Base-by-base conservation (phyloP, 2,329 filamentous ascomycete species). In the Calonectria ilicicola region DNA sequence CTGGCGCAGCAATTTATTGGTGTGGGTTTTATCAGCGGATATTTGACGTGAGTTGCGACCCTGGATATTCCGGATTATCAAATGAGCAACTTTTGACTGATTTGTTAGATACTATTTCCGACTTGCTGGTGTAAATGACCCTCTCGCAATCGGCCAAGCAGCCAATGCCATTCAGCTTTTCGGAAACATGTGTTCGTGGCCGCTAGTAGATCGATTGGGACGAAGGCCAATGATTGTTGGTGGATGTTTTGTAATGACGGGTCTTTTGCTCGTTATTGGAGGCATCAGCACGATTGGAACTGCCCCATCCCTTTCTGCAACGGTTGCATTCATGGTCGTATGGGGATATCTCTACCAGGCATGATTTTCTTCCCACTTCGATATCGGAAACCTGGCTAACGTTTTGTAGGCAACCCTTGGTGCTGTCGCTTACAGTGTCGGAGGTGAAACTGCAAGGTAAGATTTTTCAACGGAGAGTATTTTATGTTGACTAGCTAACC, bases 141-240 rank as follows among this genome's bases (percentile, higher is more conserved):
- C 81, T 2, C 62, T 82, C 1, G 78, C 76, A 3, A 77, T 82
- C 38, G 78, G 75, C 12, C 81, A 82, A 51, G 76, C 73, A 2
- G 80, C 81, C 32, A 79, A 77, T 32, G 80, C 79, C 5, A 77
- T 83, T 26, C 80, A 81, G 53, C 71, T 82, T 12, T 67, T 80
- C 8, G 79, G 80, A 9, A 82, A 82, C 75, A 78, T 82, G 44
- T 67, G 68, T 15, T 82, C 80, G 0, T 82, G 80, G 80, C 76
- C 77, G 4, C 73, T 82, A 6, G 77, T 82, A 27, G 81, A 82
- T 62, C 75, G 79, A 32, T 70, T 82, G 23, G 81, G 81, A 47
- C 71, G 81, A 32, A 79, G 80, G 0, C 78, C 79, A 3, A 67
- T 82, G 72, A 79, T 82, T 19, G 78, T 82, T 1, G 75, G 78